Evolutionary conservation across 352 stramenopile species (phyloP), one percentile per base, ranked within the genome.

Genomic region (Globisporangium iwayamae): DNA sequence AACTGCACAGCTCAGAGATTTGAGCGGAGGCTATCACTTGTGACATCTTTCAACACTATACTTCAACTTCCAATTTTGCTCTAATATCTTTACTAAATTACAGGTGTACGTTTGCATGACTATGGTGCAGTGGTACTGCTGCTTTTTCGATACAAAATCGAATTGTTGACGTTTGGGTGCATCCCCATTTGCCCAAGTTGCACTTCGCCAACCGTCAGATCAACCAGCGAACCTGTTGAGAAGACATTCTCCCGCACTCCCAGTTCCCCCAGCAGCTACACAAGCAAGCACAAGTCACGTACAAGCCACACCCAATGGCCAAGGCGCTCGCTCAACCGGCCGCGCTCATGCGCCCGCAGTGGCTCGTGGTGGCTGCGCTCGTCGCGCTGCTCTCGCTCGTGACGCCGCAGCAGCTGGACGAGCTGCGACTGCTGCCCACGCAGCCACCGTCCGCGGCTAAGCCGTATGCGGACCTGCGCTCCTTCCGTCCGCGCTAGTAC

Each of bases 401-500:
- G 11, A 57, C 62, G 34, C 76, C 74, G 10, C 9, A 54, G 28
- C 5, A 75, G n/a, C 53, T 80, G 9, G 56, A 59, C 20, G 46
- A 58, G 25, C 30, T 73, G 13, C 62, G 66, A 30, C 28, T 47
- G 38, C 30, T 60, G 25, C 10, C 45, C 10, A 25, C 45, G 57
- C 59, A 65, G 28, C 30, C 63, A 13, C 69, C 72, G 45, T 85
- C 76, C 10, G 20, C 65, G 22, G 52, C 65, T 30, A 85, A 85
- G 63, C 73, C 76, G 7, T 82, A 71, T 51, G 67, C 47, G 2
- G 70, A 80, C 55, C 74, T 85, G 22, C 62, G 50, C 18, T 50
- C 71, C 36, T 85, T 85, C 74, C 72, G 76, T n/a, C 60, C 67
- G 28, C 74, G 75, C 39, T 85, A 85, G 76, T 85, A 69, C 38